phyloP scores from a whole-genome alignment of 1,284 basidiomycete species.

The Blastosporella zonata region DNA sequence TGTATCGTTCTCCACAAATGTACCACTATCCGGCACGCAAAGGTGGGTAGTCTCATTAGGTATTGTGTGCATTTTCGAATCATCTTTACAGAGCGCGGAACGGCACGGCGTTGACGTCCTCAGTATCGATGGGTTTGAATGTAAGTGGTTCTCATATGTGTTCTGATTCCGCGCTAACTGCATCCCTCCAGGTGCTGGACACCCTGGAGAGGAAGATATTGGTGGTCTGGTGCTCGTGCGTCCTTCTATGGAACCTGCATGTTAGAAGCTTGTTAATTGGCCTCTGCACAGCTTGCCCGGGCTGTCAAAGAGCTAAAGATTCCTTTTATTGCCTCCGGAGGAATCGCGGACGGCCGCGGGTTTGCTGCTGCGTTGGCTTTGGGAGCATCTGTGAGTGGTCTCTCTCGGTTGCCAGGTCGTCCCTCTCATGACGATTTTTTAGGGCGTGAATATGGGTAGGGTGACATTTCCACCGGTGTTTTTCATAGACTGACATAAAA shows the following conservation, averaged over 20 bases:
- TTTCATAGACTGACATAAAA: neutral
- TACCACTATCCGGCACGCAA: slow-evolving; percentile 84
- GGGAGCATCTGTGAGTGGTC: slow-evolving; percentile 68
- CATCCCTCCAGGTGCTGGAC: slow-evolving; percentile 68
- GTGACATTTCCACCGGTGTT: slow-evolving; percentile 18
- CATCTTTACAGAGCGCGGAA: slow-evolving; percentile 58
- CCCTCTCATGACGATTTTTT: slow-evolving; percentile 4
- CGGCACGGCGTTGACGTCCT: slow-evolving; percentile 82
- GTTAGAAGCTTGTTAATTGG: neutral
- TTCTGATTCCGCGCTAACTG: slow-evolving; percentile 1
- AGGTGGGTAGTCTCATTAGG: slow-evolving; percentile 40
- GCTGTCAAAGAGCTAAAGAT: slow-evolving; percentile 83
- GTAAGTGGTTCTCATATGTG: slow-evolving; percentile 34
- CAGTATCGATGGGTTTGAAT: slow-evolving; percentile 90
- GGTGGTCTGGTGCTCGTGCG: slow-evolving; percentile 84
- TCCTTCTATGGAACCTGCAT: slow-evolving; percentile 3
- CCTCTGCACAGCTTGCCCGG: slow-evolving; percentile 64
- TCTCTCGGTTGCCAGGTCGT: neutral
- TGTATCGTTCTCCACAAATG: slow-evolving; percentile 91
- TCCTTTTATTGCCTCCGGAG: slow-evolving; percentile 90
- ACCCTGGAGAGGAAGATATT: slow-evolving; percentile 95
- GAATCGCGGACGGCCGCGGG: slow-evolving; percentile 80
- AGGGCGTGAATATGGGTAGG: slow-evolving; percentile 85
- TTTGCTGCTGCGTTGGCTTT: slow-evolving; percentile 80
- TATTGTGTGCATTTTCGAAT: neutral